These are phyloP conservation scores for Naumovozyma castellii DNA, from an alignment of 805 yeast species.

Conservation along the genomic window DNA sequence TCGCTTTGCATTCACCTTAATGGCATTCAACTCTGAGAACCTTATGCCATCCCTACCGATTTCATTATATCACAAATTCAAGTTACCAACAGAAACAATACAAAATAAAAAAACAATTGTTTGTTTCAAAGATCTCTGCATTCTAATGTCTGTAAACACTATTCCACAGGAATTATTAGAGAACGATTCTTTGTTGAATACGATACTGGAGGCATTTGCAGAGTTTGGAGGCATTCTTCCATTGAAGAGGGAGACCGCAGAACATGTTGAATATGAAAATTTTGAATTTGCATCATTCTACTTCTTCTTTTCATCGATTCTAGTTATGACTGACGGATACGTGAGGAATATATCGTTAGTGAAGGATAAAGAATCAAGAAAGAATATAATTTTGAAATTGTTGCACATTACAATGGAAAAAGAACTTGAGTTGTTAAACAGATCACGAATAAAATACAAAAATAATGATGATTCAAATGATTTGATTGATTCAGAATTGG, in stretches of 20 bases:
- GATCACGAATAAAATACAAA: conserved; percentile 8
- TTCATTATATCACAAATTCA: conserved; percentile 18
- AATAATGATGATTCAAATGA: neutral
- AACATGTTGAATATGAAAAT: conserved; percentile 85
- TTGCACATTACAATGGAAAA: conserved; percentile 10
- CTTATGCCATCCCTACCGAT: conserved; percentile 17
- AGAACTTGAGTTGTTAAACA: conserved; percentile 14
- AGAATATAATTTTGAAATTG: conserved; percentile 11
- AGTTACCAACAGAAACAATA: conserved; percentile 21
- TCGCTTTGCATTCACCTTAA: conserved; percentile 22
- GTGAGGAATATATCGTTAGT: conserved; percentile 22
- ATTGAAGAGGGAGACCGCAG: conserved; percentile 59
- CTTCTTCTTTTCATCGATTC: conserved; percentile 24
- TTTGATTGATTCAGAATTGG: neutral
- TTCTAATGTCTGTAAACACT: conserved; percentile 61
- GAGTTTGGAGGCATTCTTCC: conserved; percentile 42
- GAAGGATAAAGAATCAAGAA: conserved; percentile 14
- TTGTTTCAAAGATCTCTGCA: conserved; percentile 46
- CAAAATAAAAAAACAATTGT: conserved; percentile 25
- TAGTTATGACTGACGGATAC: conserved; percentile 27
- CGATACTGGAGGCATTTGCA: conserved; percentile 20
- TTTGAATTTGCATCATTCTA: conserved; percentile 52
- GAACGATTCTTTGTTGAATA: conserved; percentile 9
- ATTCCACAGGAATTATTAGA: conserved; percentile 34
- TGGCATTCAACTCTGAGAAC: conserved; percentile 24